Evolutionary conservation across 2,329 filamentous ascomycete genomes (phyloP), one percentile per base, ranked within the genome.

Genomic region (Aureobasidium leucospermi): DNA sequence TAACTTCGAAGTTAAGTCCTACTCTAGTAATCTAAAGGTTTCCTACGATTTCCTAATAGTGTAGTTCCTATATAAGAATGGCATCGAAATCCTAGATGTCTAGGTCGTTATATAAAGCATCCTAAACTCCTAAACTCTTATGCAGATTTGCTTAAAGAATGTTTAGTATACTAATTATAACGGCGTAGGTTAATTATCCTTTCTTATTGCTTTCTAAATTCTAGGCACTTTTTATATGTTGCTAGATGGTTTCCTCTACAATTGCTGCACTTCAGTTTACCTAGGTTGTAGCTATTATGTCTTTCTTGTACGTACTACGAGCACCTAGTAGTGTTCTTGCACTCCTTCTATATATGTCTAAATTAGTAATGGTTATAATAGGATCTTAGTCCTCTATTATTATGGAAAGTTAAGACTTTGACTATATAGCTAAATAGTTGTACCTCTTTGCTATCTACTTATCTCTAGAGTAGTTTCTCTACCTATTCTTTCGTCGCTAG

Each of bases 301-400:
- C 43, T 42, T 58, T 58, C 55, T 58, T 58, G 15, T 58, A 31
- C 43, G 16, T 29, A 58, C 42, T n/a, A 47, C 39, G n/a, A 47
- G 55, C 43, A 58, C n/a, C 16, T 58, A 16, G 55, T 39, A 58
- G 41, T 49, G 31, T 58, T 47, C 43, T 31, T 47, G n/a, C 43
- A 58, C 1, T 58, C 43, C 19, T 49, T 58, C 55, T 58, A 15
- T 47, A 43, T 58, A 16, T 58, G 43, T 58, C 55, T 31, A 58
- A 47, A 58, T 10, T 31, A n/a, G 13, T 58, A 31, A n/a, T 31
- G 48, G 13, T 41, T 58, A 31, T 47, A 58, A 43, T n/a, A 58
- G 19, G 43, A 6, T 11, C 41, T 49, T 49, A 31, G 55, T 58
- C 55, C 55, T 58, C 55, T 58, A 8, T 49, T 58, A 29, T 58